A percentile compares a stretch with the other conserved stretches of the same genome.
phyloP scores from a whole-genome alignment of 2,329 filamentous ascomycete genomes.

The Beauveria pseudobassiana region DNA sequence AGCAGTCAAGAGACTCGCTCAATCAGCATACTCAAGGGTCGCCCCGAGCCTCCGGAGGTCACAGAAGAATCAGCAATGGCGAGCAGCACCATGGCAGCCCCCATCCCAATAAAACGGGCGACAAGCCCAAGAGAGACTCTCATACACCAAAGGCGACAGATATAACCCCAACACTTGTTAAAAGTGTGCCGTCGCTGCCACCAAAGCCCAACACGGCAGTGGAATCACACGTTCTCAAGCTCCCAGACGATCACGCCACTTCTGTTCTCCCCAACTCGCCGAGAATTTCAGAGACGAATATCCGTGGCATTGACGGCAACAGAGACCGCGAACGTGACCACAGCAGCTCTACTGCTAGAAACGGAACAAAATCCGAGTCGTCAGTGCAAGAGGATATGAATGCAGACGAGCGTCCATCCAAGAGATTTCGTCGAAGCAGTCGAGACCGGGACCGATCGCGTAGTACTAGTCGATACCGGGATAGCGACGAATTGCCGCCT shows the following conservation, averaged over 20 bases:
- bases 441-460: conserved; percentile 5
- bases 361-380: background rate
- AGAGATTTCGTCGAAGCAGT: background rate
- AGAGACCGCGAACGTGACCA: background rate
- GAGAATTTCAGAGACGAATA: background rate
- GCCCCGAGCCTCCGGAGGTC: background rate
- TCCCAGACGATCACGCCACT: background rate
- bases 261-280: background rate
- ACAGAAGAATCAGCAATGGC: background rate
- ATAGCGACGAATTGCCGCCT: conserved; percentile 2
- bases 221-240: background rate
- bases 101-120: background rate
- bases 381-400: background rate
- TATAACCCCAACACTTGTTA: background rate
- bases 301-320: background rate
- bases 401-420: background rate
- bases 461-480: background rate
- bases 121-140: background rate
- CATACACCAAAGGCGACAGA: background rate
- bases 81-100: background rate
- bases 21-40: background rate
- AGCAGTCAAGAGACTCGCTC: background rate
- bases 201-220: background rate
- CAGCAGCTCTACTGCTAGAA: background rate
- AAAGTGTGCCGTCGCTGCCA: conserved; percentile 1